These are phyloP conservation scores for Fusarium lyarnte DNA, from an alignment of 2,329 filamentous ascomycete genomes.

Conservation along the genomic window DNA sequence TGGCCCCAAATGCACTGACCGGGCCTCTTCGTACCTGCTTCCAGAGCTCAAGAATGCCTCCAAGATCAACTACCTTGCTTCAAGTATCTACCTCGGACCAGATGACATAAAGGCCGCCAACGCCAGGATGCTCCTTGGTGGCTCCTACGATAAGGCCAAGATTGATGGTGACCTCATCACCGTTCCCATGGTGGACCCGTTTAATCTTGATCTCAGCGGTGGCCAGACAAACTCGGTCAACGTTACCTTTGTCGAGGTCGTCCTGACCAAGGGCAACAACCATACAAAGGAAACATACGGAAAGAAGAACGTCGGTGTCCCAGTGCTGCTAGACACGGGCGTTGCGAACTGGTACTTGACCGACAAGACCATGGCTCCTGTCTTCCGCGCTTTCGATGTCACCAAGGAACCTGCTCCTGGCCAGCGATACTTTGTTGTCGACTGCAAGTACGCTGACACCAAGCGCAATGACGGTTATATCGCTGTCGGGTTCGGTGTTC, in stretches of 20 bases:
- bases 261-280: background rate
- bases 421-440: background rate
- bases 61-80: background rate
- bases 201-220: rapidly evolving
- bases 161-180: background rate
- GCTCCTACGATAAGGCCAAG: background rate
- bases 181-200: background rate
- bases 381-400: background rate
- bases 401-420: background rate
- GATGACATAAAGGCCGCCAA: background rate
- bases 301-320: background rate
- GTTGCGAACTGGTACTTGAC: background rate
- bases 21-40: background rate
- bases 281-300: background rate
- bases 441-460: background rate
- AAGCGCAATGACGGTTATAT: background rate
- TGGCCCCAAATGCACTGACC: background rate
- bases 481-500: background rate
- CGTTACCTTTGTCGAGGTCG: background rate
- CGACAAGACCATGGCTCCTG: background rate
- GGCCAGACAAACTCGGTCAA: background rate
- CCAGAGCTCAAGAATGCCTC: slow-evolving; percentile 2
- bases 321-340: background rate
- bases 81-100: background rate
- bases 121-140: background rate